Conservation (phyloP, 352 stramenopile species). For the Globisporangium perplexum region DNA sequence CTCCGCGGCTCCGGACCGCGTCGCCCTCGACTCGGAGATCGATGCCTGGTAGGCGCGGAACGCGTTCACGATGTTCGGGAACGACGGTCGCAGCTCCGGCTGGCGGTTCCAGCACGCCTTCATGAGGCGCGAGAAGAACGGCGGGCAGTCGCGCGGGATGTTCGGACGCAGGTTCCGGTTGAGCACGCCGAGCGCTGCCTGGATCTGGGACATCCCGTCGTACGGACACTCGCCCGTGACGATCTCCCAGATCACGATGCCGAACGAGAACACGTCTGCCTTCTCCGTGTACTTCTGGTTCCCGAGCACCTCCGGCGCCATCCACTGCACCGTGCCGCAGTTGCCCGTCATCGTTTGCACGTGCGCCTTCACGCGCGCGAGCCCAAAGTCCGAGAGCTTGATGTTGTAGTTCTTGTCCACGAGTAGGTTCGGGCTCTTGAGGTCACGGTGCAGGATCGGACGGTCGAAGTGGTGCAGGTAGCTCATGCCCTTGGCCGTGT, state of each 20-base stretch:
- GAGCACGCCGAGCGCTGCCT: conserved; percentile 58
- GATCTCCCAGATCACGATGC: conserved; percentile 90
- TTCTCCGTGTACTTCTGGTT: conserved; percentile 90
- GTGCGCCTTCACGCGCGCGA: conserved; percentile 74
- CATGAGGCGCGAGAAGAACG: conserved; percentile 66
- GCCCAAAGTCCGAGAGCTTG: conserved; percentile 84
- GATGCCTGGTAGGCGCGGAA: conserved; percentile 52
- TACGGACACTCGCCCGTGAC: conserved; percentile 84
- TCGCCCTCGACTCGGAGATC: conserved; percentile 40
- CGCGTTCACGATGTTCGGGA: conserved; percentile 63
- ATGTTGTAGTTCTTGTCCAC: conserved; percentile 54
- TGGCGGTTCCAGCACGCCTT: conserved; percentile 73
- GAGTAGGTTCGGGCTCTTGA: conserved; percentile 51
- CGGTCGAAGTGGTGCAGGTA: conserved; percentile 83
- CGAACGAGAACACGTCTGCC: conserved; percentile 87
- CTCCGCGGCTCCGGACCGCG: conserved; percentile 23
- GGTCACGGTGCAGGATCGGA: conserved; percentile 78
- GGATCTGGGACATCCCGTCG: conserved; percentile 83
- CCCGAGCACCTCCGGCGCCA: conserved; percentile 33
- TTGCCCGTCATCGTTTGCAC: conserved; percentile 64
- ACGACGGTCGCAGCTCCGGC: conserved; percentile 56
- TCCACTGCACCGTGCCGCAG: conserved; percentile 43
- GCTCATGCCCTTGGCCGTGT: conserved; percentile 77
- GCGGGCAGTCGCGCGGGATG: conserved; percentile 54
- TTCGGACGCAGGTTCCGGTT: conserved; percentile 67